Percentiles rank a stretch among this genome's conserved stretches.
Conservation (phyloP, 768 basidiomycete genomes). For the Paxillus rubicundulus region DNA sequence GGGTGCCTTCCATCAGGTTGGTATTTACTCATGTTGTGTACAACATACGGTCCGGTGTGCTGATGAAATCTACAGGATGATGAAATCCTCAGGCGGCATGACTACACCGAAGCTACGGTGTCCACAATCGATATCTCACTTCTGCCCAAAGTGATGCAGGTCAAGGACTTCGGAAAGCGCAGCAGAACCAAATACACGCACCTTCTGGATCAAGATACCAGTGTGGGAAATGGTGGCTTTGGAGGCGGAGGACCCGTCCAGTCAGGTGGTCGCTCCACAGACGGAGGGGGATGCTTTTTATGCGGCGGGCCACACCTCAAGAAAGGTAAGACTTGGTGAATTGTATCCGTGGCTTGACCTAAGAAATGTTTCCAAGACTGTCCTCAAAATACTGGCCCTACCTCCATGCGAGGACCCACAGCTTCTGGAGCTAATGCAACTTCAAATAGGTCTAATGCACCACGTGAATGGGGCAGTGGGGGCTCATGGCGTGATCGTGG, state of each 20-base stretch:
- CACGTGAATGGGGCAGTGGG: conserved; percentile 33
- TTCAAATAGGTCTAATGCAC: conserved; percentile 28
- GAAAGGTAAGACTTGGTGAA: conserved; percentile 54
- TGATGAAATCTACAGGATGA: conserved; percentile 59
- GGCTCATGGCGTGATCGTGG: conserved; percentile 38
- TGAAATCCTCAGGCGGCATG: conserved; percentile 78
- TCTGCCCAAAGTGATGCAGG: conserved; percentile 96
- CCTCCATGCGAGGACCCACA: conserved; percentile 21
- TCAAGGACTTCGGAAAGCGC: conserved; percentile 90
- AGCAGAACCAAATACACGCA: conserved; percentile 96
- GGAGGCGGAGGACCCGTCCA: conserved; percentile 56
- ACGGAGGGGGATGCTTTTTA: conserved; percentile 78
- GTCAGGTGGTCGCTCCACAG: conserved; percentile 51
- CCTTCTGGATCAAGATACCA: conserved; percentile 92
- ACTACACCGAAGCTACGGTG: conserved; percentile 88
- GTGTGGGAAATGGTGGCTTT: conserved; percentile 57
- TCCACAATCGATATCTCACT: conserved; percentile 85
- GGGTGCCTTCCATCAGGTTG: conserved; percentile 95
- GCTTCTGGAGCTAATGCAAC: conserved; percentile 36
- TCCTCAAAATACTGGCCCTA: conserved; percentile 48
- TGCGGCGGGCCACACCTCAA: conserved; percentile 95
- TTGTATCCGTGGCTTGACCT: conserved; percentile 4
- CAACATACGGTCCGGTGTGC: conserved; percentile 3
- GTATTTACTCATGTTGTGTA: conserved; percentile 16
- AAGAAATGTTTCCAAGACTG: conserved; percentile 38